Evolutionary conservation across 2,329 filamentous ascomycete genomes (phyloP).

Genomic region (Emergomyces orientalis): DNA sequence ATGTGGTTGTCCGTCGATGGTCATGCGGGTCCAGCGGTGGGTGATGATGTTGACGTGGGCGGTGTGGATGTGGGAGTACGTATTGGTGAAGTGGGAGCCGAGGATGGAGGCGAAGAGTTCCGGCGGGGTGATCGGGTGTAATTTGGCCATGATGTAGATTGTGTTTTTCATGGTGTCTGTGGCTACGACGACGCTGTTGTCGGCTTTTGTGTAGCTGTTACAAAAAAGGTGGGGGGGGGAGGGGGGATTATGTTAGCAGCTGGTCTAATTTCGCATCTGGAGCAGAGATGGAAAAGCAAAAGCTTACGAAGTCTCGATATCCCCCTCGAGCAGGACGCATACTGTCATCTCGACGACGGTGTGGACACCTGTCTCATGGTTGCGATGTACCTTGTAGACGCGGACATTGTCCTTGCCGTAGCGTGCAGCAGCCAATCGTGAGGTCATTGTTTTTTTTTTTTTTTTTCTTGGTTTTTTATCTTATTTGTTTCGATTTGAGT

Average conservation of each 20-base stretch:
- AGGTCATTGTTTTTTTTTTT: conserved; percentile 10
- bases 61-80: conserved; percentile 76
- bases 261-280: background rate
- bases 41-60: conserved; percentile 74
- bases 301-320: conserved; percentile 70
- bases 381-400: conserved; percentile 84
- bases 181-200: conserved; percentile 91
- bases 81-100: conserved; percentile 78
- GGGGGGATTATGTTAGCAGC: background rate
- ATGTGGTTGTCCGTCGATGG: conserved; percentile 77
- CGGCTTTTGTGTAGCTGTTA: conserved; percentile 74
- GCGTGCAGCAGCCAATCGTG: conserved; percentile 35
- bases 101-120: conserved; percentile 84
- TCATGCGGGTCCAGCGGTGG: conserved; percentile 87
- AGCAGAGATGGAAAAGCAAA: background rate
- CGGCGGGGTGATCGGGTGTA: conserved; percentile 82
- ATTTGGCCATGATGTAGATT: conserved; percentile 88
- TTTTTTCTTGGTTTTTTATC: too few species aligned
- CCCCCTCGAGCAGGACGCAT: conserved; percentile 82
- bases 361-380: conserved; percentile 67
- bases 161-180: conserved; percentile 99
- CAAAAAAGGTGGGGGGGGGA: background rate
- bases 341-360: conserved; percentile 92
- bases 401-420: conserved; percentile 87
- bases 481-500: background rate